phyloP scores from a whole-genome alignment of 805 yeast species.

The Cyberlindnera petersonii region DNA sequence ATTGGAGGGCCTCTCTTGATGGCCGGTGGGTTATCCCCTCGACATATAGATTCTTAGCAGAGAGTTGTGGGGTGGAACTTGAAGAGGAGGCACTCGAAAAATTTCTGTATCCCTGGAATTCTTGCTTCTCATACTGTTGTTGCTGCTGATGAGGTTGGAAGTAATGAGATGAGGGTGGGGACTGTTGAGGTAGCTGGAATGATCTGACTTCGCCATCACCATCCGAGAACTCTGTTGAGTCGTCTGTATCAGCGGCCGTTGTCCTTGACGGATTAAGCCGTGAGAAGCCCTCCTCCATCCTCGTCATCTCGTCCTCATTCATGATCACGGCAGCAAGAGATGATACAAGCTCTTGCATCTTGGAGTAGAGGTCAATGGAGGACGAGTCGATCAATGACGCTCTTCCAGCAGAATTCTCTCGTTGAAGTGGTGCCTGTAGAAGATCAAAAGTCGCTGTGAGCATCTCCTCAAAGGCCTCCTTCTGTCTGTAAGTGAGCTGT shows the following conservation, averaged over 20 bases:
- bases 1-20: slow-evolving; percentile 7
- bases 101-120: too few relatives aligned
- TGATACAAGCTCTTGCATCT: slow-evolving; percentile 32
- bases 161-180: background rate
- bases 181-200: background rate
- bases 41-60: background rate
- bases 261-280: background rate
- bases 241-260: background rate
- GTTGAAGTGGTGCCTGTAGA: slow-evolving; percentile 24
- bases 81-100: background rate
- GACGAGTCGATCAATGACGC: slow-evolving; percentile 29
- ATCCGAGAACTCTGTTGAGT: slow-evolving; percentile 6
- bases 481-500: slow-evolving; percentile 15
- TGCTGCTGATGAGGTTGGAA: too few relatives aligned
- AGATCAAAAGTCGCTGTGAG: slow-evolving; percentile 27
- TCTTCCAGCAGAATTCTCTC: background rate
- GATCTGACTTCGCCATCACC: background rate
- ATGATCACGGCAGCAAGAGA: slow-evolving; percentile 32
- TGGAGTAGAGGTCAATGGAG: slow-evolving; percentile 26
- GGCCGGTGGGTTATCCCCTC: background rate
- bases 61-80: background rate
- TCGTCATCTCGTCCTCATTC: slow-evolving; percentile 22
- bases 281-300: slow-evolving; percentile 9
- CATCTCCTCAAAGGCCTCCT: slow-evolving; percentile 20
- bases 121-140: too few relatives aligned